Conservation (phyloP, 208 protist genomes). For the Novymonas esmeraldas region DNA sequence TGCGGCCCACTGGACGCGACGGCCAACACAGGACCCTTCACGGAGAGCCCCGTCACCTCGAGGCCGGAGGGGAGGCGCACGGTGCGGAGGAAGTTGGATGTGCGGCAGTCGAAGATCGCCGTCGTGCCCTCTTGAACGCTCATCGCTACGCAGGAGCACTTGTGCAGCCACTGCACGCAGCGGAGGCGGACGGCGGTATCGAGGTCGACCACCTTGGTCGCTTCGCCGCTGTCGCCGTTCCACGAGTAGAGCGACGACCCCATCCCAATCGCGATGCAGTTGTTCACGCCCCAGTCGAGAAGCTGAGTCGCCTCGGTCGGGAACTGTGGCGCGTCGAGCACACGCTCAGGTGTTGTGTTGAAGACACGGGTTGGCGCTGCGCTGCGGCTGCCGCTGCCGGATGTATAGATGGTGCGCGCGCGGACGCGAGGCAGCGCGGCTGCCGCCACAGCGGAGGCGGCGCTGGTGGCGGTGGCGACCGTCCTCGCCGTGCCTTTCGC, state of each 20-base stretch:
- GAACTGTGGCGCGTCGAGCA: conserved; percentile 84
- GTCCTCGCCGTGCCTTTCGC: conserved; percentile 10
- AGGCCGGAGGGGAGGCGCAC: conserved; percentile 45
- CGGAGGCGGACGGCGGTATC: conserved; percentile 46
- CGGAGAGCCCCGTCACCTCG: conserved; percentile 58
- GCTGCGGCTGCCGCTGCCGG: conserved; percentile 16
- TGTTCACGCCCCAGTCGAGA: conserved; percentile 86
- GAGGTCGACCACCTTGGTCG: conserved; percentile 63
- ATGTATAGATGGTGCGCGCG: conserved; percentile 31
- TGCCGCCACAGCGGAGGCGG: conserved; percentile 8
- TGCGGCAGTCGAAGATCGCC: conserved; percentile 74
- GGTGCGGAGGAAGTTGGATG: conserved; percentile 63
- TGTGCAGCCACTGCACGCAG: conserved; percentile 80
- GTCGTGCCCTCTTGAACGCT: conserved; percentile 59
- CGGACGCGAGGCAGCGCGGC: conserved; percentile 13
- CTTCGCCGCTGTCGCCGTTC: conserved; percentile 58
- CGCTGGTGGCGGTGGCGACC: background rate
- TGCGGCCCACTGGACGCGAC: conserved; percentile 44
- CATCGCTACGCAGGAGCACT: conserved; percentile 74
- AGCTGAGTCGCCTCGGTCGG: conserved; percentile 57
- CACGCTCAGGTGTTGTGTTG: conserved; percentile 74
- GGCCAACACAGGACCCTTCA: conserved; percentile 74
- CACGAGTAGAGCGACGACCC: conserved; percentile 76
- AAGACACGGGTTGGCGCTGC: conserved; percentile 37
- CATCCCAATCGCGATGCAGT: conserved; percentile 82